Conservation (phyloP, 2,329 filamentous ascomycete species). For the Beauveria rudraprayagi region DNA sequence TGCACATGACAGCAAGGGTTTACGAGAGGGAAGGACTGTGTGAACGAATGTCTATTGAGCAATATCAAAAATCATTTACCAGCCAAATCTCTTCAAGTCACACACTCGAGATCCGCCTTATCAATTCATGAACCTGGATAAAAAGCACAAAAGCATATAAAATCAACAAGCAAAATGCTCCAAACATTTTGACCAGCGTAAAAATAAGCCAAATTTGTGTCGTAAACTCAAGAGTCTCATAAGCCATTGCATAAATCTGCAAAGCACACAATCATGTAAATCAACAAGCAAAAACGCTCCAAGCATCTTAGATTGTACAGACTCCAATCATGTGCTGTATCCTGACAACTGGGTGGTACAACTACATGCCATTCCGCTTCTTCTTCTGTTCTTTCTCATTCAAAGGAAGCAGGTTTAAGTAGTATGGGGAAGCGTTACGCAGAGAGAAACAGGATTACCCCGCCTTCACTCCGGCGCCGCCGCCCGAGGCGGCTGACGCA, state of each 20-base stretch:
- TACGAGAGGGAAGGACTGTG: no score
- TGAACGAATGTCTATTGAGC: background rate
- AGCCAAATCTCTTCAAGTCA: background rate
- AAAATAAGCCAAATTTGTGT: background rate
- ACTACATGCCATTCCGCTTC: background rate
- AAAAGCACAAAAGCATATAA: background rate
- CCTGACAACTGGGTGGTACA: background rate
- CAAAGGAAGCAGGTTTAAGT: no score
- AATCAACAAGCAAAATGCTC: conserved; percentile 1
- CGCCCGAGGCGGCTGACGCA: background rate
- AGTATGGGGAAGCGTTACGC: no score
- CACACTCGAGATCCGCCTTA: no score
- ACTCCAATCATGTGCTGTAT: background rate
- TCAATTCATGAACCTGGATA: background rate
- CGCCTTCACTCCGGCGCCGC: background rate
- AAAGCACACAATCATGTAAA: background rate
- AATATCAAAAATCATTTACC: no score
- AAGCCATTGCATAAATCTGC: background rate
- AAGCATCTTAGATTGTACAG: background rate
- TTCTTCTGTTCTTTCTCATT: no score
- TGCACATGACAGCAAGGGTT: background rate
- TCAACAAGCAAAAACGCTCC: background rate
- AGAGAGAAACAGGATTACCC: no score
- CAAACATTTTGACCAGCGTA: background rate
- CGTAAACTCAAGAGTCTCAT: background rate